These are phyloP conservation scores for Triticum monococcum DNA, from an alignment of 176 grass and related monocot genomes.

Conservation along the genomic window DNA sequence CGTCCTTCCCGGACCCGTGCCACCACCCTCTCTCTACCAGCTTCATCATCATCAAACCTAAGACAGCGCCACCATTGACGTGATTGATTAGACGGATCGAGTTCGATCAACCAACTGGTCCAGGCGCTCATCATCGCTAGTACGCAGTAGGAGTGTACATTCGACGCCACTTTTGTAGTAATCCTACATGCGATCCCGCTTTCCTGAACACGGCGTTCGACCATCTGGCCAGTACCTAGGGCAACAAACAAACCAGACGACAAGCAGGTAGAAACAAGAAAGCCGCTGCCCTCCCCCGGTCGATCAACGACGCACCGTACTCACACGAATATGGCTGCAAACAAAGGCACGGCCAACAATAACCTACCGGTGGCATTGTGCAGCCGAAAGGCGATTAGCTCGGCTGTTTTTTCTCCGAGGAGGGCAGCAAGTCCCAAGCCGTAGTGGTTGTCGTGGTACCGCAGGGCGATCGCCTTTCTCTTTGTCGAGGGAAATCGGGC, in stretches of 20 bases:
- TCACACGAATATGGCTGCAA: not conserved
- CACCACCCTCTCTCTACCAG: not conserved
- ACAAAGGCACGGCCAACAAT: not conserved
- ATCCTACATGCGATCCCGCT: not conserved
- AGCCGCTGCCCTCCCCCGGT: not conserved
- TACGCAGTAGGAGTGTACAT: not conserved
- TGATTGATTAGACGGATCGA: conserved; percentile 1
- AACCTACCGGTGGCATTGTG: not conserved
- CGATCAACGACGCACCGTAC: not conserved
- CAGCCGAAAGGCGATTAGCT: not conserved
- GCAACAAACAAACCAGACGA: not conserved
- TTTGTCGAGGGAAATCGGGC: not conserved
- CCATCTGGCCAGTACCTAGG: too few relatives aligned
- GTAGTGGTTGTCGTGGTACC: not conserved
- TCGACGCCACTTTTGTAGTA: not conserved
- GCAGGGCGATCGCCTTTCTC: not conserved
- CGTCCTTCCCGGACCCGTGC: not conserved
- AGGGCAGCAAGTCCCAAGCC: not conserved
- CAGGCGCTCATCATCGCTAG: not conserved
- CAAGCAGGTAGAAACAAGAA: not conserved
- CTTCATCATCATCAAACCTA: not conserved
- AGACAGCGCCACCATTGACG: not conserved
- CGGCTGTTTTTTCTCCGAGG: not conserved
- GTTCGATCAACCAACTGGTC: not conserved
- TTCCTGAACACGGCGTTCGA: too few relatives aligned